Conservation (phyloP, 1,284 basidiomycete genomes). For the Tylopilus sp. region DNA sequence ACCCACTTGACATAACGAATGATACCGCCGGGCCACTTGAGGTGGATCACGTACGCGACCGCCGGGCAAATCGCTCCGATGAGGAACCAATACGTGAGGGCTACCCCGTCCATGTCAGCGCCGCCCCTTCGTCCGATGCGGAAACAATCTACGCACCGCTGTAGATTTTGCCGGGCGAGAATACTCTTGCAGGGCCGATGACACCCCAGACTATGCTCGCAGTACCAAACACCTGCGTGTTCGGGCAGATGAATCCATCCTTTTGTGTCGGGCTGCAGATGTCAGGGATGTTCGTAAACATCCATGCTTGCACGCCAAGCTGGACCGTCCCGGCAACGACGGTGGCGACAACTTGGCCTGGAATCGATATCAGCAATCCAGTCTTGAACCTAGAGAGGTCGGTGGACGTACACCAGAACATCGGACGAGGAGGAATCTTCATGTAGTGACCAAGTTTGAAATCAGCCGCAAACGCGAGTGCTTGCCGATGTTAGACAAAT, state of each 20-base stretch:
- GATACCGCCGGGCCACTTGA: constrained; percentile 41
- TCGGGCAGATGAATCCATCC: constrained; percentile 40
- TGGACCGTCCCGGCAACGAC: constrained; percentile 41
- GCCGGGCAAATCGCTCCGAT: constrained; percentile 48
- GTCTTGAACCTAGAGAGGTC: neutral
- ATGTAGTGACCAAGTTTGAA: constrained; percentile 52
- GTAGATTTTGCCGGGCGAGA: constrained; percentile 28
- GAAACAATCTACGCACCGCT: constrained; percentile 14
- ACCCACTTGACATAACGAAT: constrained; percentile 46
- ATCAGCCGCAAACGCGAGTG: constrained; percentile 42
- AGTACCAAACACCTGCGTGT: constrained; percentile 38
- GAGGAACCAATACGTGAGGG: constrained; percentile 54
- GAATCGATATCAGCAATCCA: neutral
- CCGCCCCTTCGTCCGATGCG: no score
- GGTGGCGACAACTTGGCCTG: constrained; percentile 42
- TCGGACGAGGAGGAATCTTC: constrained; percentile 49
- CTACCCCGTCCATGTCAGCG: constrained; percentile 8
- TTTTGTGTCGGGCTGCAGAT: constrained; percentile 26
- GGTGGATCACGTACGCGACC: constrained; percentile 37
- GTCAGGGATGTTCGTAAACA: constrained; percentile 31
- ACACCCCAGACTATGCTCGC: constrained; percentile 43
- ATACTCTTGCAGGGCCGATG: constrained; percentile 36
- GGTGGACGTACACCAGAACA: constrained; percentile 36
- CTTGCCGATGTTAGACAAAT: constrained; percentile 11
- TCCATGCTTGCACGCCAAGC: constrained; percentile 45